These are phyloP conservation scores for Lichenothelia convexa DNA, from an alignment of 495 filamentous ascomycete genomes.

Conservation along the genomic window DNA sequence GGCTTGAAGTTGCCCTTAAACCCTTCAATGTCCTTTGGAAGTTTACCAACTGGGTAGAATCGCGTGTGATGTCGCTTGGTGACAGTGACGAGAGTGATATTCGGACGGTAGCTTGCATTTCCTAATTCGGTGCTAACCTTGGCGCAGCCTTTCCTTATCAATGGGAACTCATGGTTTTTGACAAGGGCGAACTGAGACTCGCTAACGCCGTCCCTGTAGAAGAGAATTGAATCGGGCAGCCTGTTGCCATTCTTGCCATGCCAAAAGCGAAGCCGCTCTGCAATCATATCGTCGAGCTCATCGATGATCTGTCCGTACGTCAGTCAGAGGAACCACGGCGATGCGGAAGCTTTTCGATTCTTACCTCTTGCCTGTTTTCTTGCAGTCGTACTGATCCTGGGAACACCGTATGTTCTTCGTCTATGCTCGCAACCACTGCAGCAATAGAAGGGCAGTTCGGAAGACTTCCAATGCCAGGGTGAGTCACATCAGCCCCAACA, in stretches of 20 bases:
- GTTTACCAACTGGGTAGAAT: conserved; percentile 41
- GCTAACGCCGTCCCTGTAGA: conserved; percentile 84
- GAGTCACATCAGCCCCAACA: conserved; percentile 74
- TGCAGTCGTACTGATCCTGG: conserved; percentile 30
- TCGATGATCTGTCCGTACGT: conserved; percentile 41
- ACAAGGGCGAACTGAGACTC: conserved; percentile 40
- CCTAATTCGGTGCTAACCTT: not conserved
- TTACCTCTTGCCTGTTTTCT: conserved; percentile 24
- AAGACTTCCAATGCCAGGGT: conserved; percentile 54
- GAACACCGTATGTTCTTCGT: conserved; percentile 33
- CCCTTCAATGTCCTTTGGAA: conserved; percentile 26
- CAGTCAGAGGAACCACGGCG: conserved; percentile 18
- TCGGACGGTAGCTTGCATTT: conserved; percentile 23
- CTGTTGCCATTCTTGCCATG: conserved; percentile 26
- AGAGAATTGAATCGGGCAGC: conserved; percentile 55
- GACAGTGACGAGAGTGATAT: conserved; percentile 45
- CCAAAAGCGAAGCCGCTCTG: conserved; percentile 44
- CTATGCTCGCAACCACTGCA: conserved; percentile 39
- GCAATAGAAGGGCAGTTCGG: conserved; percentile 50
- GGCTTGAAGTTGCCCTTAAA: conserved; percentile 38
- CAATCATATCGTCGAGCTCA: conserved; percentile 34
- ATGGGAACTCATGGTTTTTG: not conserved
- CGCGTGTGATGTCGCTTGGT: conserved; percentile 86
- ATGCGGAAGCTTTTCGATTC: conserved; percentile 42
- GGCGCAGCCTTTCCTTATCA: not conserved